Base-by-base conservation (phyloP, 257 asterid genomes). In the Rauvolfia tetraphylla region DNA sequence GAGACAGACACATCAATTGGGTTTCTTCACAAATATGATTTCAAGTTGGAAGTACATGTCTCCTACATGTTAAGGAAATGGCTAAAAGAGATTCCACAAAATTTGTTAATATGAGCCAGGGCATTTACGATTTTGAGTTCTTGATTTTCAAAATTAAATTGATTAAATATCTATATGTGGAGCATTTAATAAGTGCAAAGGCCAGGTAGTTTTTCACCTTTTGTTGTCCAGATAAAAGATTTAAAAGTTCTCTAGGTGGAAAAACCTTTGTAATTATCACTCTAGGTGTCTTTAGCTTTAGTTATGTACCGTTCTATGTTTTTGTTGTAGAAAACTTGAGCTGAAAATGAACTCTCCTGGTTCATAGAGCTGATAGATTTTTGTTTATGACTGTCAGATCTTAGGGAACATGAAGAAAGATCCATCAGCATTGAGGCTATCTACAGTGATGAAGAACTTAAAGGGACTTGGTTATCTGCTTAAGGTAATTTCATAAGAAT, bases 321-420 rank as follows among this genome's bases (percentile, higher is more conserved):
- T 4, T 69, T 42, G 14, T 68, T 18, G 1, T 49, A 22, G 46
- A 27, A 51, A 49, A 0, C 11, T 22, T 49, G 42, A 31, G 66
- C 67, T 33, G 61, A 69, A 14, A 34, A n/a, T n/a, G n/a, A n/a
- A n/a, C n/a, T n/a, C n/a, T n/a, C n/a, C 25, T 33, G 51, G 22
- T 57, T 75, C 65, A 25, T 53, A 25, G 63, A 84, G 78, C 46
- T 87, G 68, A 77, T 81, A 39, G 23, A 79, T n/a, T 49, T 41
- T 74, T 59, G 58, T 78, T 83, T 62, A 61, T 76, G 76, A 56
- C 71, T 87, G 84, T 79, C 81, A 94, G 99, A 91, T 95, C 88
- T 81, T 95, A 85, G 97, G 96, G 76, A 89, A 84, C 91, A 83
- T 91, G 98, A 83, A 86, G 87, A 89, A 90, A 85, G 92, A 95